Base-by-base conservation (phyloP, 2,329 filamentous ascomycete genomes). In the Incumbomyces lentus region DNA sequence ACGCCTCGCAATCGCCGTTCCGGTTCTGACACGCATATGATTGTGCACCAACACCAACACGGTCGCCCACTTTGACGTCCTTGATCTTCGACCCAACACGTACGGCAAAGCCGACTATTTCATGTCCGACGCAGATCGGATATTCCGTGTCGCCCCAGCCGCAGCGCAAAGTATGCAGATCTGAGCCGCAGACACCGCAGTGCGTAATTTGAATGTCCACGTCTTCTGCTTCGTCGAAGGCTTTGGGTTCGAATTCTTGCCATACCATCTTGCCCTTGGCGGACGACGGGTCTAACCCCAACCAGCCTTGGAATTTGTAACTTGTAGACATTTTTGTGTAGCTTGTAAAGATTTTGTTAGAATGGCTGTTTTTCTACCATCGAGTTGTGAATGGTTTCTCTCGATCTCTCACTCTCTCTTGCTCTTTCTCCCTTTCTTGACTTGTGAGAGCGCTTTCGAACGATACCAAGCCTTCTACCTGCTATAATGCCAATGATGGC, bases 171-270 rank as follows among this genome's bases (percentile, higher is more conserved):
- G 34, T 47, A 22, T 51, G 77, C 32, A 80, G 40, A 52, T 82
- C 78, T 0, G 73, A 74, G 46, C 76, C 79, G 58, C 79, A 83
- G 52, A 83, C 72, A 49, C 79, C 78, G 53, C 77, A 81, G 64
- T 80, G 76, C 0, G 74, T 72, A 52, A 82, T 64, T 58, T 77
- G 71, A 54, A 83, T 81, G 57, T 82, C 79, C 46, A 83, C 63
- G 22, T 26, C 22, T n/a, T n/a, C n/a, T n/a, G n/a, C 74, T 56
- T 81, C 76, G 16, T 76, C 71, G 49, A 65, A 69, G 10, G 64
- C 60, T 46, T 69, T 69, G 2, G 67, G 65, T 8, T 56, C 54
- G 56, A 64, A 70, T 16, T 48, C 50, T 40, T 53, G 22, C 44
- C 49, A 50, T 19, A 40, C 35, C 49, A 50, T 48, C 45, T 73